Evolutionary conservation across 208 protist genomes (phyloP).

Genomic region (Leptomonas pyrrhocoris): DNA sequence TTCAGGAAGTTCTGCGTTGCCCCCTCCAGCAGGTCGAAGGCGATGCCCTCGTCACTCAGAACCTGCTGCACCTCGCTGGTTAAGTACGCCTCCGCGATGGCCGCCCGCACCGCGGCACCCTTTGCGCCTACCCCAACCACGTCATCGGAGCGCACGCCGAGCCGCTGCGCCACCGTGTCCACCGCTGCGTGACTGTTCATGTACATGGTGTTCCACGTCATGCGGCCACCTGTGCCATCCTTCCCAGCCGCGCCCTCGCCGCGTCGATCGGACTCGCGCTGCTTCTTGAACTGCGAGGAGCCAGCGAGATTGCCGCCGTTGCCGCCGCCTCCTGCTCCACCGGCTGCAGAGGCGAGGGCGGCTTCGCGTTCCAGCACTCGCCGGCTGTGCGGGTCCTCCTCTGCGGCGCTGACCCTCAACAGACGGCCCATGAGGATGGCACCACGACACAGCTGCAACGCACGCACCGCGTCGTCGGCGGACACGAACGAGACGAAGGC

Average conservation of each 20-base stretch:
- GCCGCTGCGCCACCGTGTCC: slow-evolving; percentile 61
- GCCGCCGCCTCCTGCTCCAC: no score
- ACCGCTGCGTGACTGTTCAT: slow-evolving; percentile 86
- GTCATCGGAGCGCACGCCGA: slow-evolving; percentile 63
- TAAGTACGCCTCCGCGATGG: slow-evolving; percentile 86
- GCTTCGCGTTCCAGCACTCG: slow-evolving; percentile 48
- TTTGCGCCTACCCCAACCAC: slow-evolving; percentile 65
- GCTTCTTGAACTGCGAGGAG: slow-evolving; percentile 68
- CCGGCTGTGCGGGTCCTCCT: slow-evolving; percentile 79
- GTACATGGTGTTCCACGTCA: slow-evolving; percentile 83
- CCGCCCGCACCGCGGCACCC: slow-evolving; percentile 89
- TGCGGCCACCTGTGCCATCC: slow-evolving; percentile 1
- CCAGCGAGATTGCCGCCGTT: slow-evolving; percentile 34
- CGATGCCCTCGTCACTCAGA: slow-evolving; percentile 76
- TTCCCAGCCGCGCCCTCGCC: slow-evolving; percentile 17
- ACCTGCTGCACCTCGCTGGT: slow-evolving; percentile 80
- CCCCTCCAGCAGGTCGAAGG: slow-evolving; percentile 69
- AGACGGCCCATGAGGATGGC: slow-evolving; percentile 92
- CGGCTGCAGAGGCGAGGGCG: slow-evolving; percentile 30
- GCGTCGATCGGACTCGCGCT: slow-evolving; percentile 45
- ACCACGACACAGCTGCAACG: slow-evolving; percentile 73
- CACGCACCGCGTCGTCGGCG: slow-evolving; percentile 86
- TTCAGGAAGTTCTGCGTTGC: slow-evolving; percentile 67
- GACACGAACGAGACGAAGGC: slow-evolving; percentile 92
- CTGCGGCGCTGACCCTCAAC: slow-evolving; percentile 63